Conservation (phyloP, 768 basidiomycete genomes). For the Russula griseocarnosa region DNA sequence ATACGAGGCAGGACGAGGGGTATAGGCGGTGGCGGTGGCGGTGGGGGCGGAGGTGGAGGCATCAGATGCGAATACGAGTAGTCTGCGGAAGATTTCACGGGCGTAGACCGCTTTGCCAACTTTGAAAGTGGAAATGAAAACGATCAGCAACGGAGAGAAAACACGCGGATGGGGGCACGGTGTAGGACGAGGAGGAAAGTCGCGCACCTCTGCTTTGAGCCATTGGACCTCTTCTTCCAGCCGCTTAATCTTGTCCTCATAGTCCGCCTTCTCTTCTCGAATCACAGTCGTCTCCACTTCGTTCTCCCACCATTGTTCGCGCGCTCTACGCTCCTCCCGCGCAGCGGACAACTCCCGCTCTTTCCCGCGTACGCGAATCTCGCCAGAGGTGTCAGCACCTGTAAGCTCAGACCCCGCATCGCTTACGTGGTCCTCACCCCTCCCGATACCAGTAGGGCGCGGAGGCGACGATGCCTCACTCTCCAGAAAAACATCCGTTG, state of each 20-base stretch:
- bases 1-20: constrained; percentile 25
- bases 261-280: constrained; percentile 45
- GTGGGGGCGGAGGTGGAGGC: constrained; percentile 29
- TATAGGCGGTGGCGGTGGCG: constrained; percentile 20
- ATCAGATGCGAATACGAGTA: constrained; percentile 7
- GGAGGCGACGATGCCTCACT: background rate
- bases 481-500: background rate
- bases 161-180: too few species aligned
- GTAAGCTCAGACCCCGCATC: constrained; percentile 12
- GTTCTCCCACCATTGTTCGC: constrained; percentile 42
- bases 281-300: constrained; percentile 36
- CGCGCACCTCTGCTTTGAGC: constrained; percentile 53
- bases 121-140: background rate
- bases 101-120: constrained; percentile 18
- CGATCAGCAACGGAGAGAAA: background rate
- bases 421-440: too few species aligned
- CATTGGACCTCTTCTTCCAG: constrained; percentile 63
- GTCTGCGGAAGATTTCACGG: background rate
- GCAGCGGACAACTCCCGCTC: constrained; percentile 60
- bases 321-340: constrained; percentile 47
- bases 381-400: constrained; percentile 42
- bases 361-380: constrained; percentile 52
- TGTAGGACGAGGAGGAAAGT: background rate
- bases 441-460: constrained; percentile 5
- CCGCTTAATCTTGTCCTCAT: constrained; percentile 58